These are phyloP conservation scores for Lodderomyces orthopsilosis DNA, from an alignment of 1,139 yeast species.

Conservation along the genomic window DNA sequence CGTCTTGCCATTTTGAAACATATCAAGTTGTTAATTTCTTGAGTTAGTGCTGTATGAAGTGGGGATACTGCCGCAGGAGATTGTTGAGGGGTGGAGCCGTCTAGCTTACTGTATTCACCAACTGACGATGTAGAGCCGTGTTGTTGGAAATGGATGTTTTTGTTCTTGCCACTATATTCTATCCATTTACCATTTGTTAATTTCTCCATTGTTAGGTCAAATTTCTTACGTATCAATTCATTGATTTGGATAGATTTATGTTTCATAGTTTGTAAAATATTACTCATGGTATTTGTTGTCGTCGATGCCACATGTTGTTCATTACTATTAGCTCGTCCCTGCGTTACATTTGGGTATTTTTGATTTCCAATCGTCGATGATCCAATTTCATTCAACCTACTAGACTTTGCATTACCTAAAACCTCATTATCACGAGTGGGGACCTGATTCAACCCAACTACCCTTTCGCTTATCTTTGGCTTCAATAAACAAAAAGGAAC, in stretches of 20 bases:
- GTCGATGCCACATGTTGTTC: no score
- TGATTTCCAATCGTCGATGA: no score
- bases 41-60: conserved; percentile 9
- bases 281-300: neutral
- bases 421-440: no score
- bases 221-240: conserved; percentile 16
- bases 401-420: no score
- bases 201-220: conserved; percentile 24
- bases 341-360: no score
- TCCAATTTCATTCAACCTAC: no score
- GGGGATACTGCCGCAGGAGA: conserved; percentile 25
- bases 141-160: conserved; percentile 17
- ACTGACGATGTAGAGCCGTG: conserved; percentile 17
- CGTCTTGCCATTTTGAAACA: conserved; percentile 67
- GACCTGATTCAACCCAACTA: conserved; percentile 3
- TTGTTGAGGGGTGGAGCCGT: neutral
- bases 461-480: conserved; percentile 21
- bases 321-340: no score
- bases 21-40: conserved; percentile 25
- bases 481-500: conserved; percentile 48
- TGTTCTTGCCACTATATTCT: conserved; percentile 27
- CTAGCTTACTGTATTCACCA: neutral
- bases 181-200: conserved; percentile 20
- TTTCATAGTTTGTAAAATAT: neutral
- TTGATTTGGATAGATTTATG: conserved; percentile 9